A percentile compares a stretch with the other conserved stretches of the same genome.
These are phyloP conservation scores for Ceratorhiza oryzae-sativae DNA, from an alignment of 1,284 basidiomycete genomes.

Conservation along the genomic window DNA sequence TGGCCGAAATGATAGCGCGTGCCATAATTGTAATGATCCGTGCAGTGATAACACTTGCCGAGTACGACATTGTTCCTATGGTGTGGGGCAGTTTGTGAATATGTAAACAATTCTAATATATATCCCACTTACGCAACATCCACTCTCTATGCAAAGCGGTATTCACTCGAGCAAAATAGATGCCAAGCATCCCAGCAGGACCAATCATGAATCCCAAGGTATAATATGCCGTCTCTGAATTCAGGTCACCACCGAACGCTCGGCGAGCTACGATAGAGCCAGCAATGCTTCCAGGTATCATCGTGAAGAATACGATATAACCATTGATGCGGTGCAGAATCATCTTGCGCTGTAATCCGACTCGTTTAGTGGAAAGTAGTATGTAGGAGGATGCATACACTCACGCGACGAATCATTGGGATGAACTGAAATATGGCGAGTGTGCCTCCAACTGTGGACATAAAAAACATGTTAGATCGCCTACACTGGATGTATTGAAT, in stretches of 20 bases:
- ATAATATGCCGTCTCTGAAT: constrained; percentile 39
- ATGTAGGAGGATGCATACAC: not conserved
- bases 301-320: constrained; percentile 36
- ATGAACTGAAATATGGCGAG: constrained; percentile 41
- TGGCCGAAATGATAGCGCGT: constrained; percentile 35
- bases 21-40: constrained; percentile 41
- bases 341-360: constrained; percentile 38
- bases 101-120: not conserved
- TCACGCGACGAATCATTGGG: constrained; percentile 41
- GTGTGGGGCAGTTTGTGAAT: not conserved
- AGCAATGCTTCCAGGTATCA: constrained; percentile 39
- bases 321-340: constrained; percentile 42
- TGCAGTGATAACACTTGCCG: constrained; percentile 39
- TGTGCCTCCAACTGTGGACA: constrained; percentile 33
- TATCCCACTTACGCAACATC: constrained; percentile 42
- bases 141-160: constrained; percentile 40
- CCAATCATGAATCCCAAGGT: constrained; percentile 39
- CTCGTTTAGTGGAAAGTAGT: not conserved
- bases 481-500: not conserved
- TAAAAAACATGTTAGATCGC: not conserved
- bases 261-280: constrained; percentile 42
- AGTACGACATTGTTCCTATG: constrained; percentile 40
- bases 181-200: constrained; percentile 19
- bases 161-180: constrained; percentile 27
- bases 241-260: constrained; percentile 41